Evolutionary conservation across 768 basidiomycete genomes (phyloP), one percentile per base, ranked within the genome.

Genomic region (Leccinellum luteum): DNA sequence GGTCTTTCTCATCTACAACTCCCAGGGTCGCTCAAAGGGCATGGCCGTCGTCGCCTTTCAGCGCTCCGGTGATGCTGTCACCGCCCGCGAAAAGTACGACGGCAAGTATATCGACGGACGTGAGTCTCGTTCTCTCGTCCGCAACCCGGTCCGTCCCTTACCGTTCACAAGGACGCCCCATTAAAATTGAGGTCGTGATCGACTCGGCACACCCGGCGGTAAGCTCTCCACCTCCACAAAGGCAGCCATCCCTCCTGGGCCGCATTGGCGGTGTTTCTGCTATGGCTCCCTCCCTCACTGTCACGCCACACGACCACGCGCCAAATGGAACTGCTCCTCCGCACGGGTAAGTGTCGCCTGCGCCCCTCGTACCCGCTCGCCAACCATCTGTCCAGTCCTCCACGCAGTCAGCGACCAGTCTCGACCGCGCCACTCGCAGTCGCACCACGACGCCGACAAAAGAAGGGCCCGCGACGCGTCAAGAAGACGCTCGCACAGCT

Each of bases 11-110:
- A 79, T 90, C 17, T 87, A 88, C 75, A 92, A 91, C 69, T 84
- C 82, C 3, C 85, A 89, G 64, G 89, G 84, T 0, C 79, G 77
- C 54, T 87, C 89, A 47, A 90, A 89, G 65, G 90, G 90, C 19
- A 90, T 91, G 89, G 89, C 90, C 2, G 70, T 92, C 14, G 86
- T 91, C 3, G 65, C 76, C 0, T 92, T 92, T 64, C 79, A 84
- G 62, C 80, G 85, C 31, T 60, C 80, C 8, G 83, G 78, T 1
- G 87, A 90, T 70, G 90, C 90, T 8, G 73, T 68, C 2, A 60
- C 82, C 41, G 90, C 90, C 9, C 80, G 81, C 38, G 67, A 75
- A 25, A 90, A 88, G 72, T 92, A 89, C 64, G 77, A 91, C 62
- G 87, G 87, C 47, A 89, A 89, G 73, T 81, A 89, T 51, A 83